Percentiles rank a stretch among this genome's conserved stretches.
phyloP scores from a whole-genome alignment of 257 asterid genomes.

The Gentiana dahurica region DNA sequence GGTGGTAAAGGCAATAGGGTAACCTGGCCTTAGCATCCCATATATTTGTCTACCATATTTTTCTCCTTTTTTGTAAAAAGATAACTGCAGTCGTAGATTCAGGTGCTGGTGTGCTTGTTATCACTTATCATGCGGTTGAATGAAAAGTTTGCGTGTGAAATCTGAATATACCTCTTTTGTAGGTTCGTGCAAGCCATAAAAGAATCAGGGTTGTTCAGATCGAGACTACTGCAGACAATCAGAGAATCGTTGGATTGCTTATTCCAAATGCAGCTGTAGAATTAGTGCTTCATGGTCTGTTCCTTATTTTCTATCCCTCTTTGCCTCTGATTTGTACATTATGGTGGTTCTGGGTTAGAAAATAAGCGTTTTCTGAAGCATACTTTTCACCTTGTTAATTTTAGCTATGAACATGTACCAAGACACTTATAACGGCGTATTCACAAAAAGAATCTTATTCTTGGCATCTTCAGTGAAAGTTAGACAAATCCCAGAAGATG shows the following conservation, averaged over 20 bases:
- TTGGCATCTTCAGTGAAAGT: neutral
- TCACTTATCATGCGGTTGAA: conserved; percentile 1
- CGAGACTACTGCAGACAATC: conserved; percentile 76
- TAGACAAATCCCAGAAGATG: neutral
- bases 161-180: conserved; percentile 10
- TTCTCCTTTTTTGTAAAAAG: too few relatives aligned
- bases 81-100: too few relatives aligned
- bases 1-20: too few relatives aligned
- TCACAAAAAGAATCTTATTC: neutral
- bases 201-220: conserved; percentile 78
- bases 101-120: neutral
- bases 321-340: neutral
- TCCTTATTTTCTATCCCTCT: neutral
- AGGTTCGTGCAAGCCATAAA: conserved; percentile 79
- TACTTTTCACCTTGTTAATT: neutral
- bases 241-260: conserved; percentile 76
- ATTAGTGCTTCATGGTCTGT: conserved; percentile 81
- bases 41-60: too few relatives aligned
- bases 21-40: too few relatives aligned
- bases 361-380: neutral
- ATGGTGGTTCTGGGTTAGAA: neutral
- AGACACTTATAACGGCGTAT: neutral
- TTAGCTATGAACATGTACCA: neutral
- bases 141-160: neutral
- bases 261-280: conserved; percentile 93